Conservation (phyloP, 139 green algal genomes). For the Trebouxia sp. region DNA sequence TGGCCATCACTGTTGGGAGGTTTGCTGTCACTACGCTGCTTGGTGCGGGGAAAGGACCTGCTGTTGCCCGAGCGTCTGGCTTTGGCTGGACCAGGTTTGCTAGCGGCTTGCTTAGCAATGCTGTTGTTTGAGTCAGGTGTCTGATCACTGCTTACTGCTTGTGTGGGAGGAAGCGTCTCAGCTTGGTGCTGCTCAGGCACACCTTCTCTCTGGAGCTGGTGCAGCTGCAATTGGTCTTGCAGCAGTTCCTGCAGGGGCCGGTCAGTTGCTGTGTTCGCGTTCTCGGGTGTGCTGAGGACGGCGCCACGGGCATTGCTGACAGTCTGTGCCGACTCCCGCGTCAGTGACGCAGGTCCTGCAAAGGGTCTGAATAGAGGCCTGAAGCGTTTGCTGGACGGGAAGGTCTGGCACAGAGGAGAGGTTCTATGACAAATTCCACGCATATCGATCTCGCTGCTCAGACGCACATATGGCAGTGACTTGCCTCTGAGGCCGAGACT, state of each 20-base stretch:
- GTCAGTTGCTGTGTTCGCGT: not conserved
- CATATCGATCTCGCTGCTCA: not conserved
- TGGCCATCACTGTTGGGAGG: too few species aligned
- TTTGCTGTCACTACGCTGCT: too few species aligned
- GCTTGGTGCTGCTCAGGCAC: not conserved
- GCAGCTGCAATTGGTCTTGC: not conserved
- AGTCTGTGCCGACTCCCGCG: not conserved
- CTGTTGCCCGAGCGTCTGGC: too few species aligned
- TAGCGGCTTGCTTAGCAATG: too few species aligned
- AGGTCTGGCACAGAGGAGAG: not conserved
- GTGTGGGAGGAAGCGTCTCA: not conserved
- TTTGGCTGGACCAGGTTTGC: too few species aligned
- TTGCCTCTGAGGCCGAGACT: not conserved
- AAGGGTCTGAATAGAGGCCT: not conserved
- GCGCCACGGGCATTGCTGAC: not conserved
- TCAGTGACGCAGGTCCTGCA: not conserved
- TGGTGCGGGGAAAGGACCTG: too few species aligned
- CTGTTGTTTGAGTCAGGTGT: too few species aligned
- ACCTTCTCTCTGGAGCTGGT: slow-evolving; percentile 1
- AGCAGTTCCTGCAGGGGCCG: slow-evolving; percentile 14
- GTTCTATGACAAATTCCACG: not conserved
- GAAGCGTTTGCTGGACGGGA: not conserved
- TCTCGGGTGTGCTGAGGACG: slow-evolving; percentile 1
- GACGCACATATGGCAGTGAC: not conserved
- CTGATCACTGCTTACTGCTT: too few species aligned